Evolutionary conservation across 345 rosid species (phyloP), one percentile per base, ranked within the genome.

Genomic region (Pelargonium nanum): DNA sequence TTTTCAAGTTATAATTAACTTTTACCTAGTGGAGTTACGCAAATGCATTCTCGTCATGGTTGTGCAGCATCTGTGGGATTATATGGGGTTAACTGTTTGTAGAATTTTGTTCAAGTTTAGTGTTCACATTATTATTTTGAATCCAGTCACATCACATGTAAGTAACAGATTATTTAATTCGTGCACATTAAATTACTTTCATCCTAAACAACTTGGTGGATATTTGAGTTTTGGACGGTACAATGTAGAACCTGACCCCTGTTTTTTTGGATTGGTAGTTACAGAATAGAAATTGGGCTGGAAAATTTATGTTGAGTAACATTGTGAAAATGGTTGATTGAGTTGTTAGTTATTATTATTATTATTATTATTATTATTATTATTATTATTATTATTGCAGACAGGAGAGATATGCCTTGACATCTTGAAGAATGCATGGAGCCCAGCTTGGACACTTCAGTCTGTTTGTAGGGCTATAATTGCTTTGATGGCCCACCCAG

Each of bases 361-460:
- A 22, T 60, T 65, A 23, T 24, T 62, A 1, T 28, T 65, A 54
- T 65, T 24, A 54, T 30, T 28, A 19, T 50, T 64, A 34, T 5
- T 23, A 22, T 60, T 65, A 23, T 24, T 62, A 1, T 28, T 65
- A 54, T 65, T 24, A 54, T 30, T 73, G 59, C 81, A 93, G 95
- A 93, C 99, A 0, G 96, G 99, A 30, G 99, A 93, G 72, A 89
- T 93, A 74, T 93, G 97, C 67, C 88, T 93, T 54, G 99, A 93
- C 68, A 89, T 93, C 69, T 80, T 93, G 89, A 94, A 94, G 84
- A 94, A 86, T 69, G 97, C 99, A 24, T 94, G 97, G 99, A 93
- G 96, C 67, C 97, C 99, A 1, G 97, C 99, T n/a, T 93, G 99
- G 97, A 93, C 97, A 3, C 90, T 89, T 63, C 96, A 93, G 74